Evolutionary conservation across 306 rosid genomes (phyloP), one percentile per base, ranked within the genome.

Genomic region (Sindora glabra): DNA sequence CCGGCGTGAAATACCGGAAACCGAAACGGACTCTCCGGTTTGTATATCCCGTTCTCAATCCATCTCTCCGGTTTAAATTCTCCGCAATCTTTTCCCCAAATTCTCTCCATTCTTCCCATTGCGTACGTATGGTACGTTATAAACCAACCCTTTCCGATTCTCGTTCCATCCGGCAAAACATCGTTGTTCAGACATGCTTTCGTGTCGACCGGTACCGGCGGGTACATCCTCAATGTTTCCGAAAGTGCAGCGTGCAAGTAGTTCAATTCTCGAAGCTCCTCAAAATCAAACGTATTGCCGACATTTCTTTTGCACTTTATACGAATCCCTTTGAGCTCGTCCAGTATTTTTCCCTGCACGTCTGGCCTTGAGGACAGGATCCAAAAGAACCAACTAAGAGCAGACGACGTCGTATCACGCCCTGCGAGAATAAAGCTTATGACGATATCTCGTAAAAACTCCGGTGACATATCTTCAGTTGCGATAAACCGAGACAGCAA

Each of bases 381-480:
- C 97, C 95, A 83, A 33, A 89, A 89, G 62, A 89, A 79, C 97
- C 97, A 86, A 3, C 66, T 78, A 4, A 89, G 19, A 3, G 85
- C 95, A 0, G 95, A 68, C 10, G 97, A 86, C 2, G 95, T 86
- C 10, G 97, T 73, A 34, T 89, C 96, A 5, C 95, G 67, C 0
- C 96, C 94, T 0, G 96, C 96, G 0, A 89, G 84, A 37, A 85
- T 89, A 48, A 83, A 78, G 65, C 89, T 85, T 37, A 81, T 78
- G 2, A 76, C 36, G 8, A 83, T 79, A 9, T 89, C 89, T 49
- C 96, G 81, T 62, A 89, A 86, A 40, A 76, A 76, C 42, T 76
- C 70, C 0, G 81, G 74, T 2, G 94, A 74, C 33, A 4, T 36
- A 7, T 59, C 50, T 8, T 69, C 72, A 1, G 65, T 47, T 9